These are phyloP conservation scores for Termitomyces sp. DNA, from an alignment of 768 basidiomycete genomes.

Conservation along the genomic window DNA sequence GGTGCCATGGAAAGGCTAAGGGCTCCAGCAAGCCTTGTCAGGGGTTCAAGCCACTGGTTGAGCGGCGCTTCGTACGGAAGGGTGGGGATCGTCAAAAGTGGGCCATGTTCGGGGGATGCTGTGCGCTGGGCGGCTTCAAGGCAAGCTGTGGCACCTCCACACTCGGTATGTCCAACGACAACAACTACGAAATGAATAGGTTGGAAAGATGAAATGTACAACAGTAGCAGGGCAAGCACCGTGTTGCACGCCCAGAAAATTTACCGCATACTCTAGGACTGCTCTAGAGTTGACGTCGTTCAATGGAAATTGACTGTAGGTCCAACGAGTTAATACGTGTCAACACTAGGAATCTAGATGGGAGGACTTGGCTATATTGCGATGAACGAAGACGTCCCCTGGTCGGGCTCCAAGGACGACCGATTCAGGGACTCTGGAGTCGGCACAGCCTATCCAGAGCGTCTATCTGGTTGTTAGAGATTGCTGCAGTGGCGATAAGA, in stretches of 20 bases:
- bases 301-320: constrained; percentile 61
- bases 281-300: constrained; percentile 69
- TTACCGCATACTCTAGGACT: constrained; percentile 71
- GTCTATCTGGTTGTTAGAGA: constrained; percentile 34
- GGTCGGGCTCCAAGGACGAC: constrained; percentile 65
- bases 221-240: constrained; percentile 45
- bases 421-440: constrained; percentile 81
- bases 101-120: constrained; percentile 21
- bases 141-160: constrained; percentile 70
- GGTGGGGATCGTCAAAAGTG: constrained; percentile 28
- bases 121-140: constrained; percentile 37
- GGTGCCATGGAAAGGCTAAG: constrained; percentile 37
- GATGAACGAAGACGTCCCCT: constrained; percentile 78
- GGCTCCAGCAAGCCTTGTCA: constrained; percentile 46
- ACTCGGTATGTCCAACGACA: constrained; percentile 78
- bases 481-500: constrained; percentile 4
- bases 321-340: neutral
- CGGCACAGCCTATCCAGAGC: constrained; percentile 79
- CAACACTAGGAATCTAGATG: neutral
- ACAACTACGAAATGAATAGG: constrained; percentile 46
- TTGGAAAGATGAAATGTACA: constrained; percentile 23
- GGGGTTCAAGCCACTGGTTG: constrained; percentile 57
- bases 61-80: constrained; percentile 43
- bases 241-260: constrained; percentile 67
- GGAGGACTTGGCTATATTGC: constrained; percentile 79